A percentile compares a stretch with the other conserved stretches of the same genome.
Conservation (phyloP, 2,329 filamentous ascomycete species). For the Nemania sp. region DNA sequence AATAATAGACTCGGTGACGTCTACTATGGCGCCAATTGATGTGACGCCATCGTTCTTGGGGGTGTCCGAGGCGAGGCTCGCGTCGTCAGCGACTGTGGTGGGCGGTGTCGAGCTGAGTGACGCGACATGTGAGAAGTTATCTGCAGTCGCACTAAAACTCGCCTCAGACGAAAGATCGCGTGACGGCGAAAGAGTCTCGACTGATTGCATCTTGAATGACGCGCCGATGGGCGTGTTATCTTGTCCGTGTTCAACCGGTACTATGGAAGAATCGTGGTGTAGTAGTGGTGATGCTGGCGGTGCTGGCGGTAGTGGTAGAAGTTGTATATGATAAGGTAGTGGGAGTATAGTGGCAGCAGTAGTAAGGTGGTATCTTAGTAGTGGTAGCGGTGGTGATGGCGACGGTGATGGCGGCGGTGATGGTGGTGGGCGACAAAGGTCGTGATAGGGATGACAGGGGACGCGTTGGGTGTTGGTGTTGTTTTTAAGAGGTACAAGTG, state of each 20-base stretch:
- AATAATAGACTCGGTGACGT: constrained; percentile 32
- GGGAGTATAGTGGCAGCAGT: background rate
- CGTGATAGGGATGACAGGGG: constrained; percentile 25
- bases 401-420: constrained; percentile 3
- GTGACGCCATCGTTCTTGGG: constrained; percentile 65
- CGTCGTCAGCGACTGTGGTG: constrained; percentile 67
- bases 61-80: constrained; percentile 60
- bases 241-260: background rate
- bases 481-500: constrained; percentile 32
- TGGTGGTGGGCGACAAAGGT: constrained; percentile 28
- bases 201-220: constrained; percentile 33
- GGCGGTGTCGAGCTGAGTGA: constrained; percentile 67
- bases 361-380: background rate
- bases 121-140: constrained; percentile 56
- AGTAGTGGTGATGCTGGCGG: too few species aligned
- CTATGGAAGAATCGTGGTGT: too few species aligned
- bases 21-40: constrained; percentile 54
- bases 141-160: constrained; percentile 40
- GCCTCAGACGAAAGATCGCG: constrained; percentile 41
- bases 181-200: constrained; percentile 33
- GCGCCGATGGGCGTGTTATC: constrained; percentile 18
- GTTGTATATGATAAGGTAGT: too few species aligned
- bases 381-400: background rate
- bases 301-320: background rate
- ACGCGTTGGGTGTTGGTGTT: constrained; percentile 37